These are phyloP conservation scores for Cyclospora cayetanensis DNA, from an alignment of 169 alveolate genomes.

Conservation along the genomic window DNA sequence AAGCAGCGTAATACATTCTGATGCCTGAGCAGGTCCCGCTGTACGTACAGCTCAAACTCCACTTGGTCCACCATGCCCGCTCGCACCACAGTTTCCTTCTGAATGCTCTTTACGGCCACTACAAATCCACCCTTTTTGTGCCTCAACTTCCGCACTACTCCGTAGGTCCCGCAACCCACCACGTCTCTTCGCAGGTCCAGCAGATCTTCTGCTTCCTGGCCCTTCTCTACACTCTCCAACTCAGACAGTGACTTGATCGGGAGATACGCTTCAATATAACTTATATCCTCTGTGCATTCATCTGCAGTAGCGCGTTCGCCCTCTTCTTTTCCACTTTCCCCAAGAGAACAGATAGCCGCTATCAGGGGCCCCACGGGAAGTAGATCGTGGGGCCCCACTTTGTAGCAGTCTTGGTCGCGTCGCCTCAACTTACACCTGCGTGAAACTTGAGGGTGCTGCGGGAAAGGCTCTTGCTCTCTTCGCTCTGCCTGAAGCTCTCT, in stretches of 20 bases:
- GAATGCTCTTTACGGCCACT: conserved; percentile 90
- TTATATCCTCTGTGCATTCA: conserved; percentile 21
- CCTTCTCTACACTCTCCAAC: conserved; percentile 35
- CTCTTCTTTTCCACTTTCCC: background rate
- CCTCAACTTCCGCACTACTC: conserved; percentile 89
- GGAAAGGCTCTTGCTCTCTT: too few species aligned
- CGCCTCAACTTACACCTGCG: too few species aligned
- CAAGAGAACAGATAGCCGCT: background rate
- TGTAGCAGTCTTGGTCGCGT: background rate
- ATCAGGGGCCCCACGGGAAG: conserved; percentile 61
- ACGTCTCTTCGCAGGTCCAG: conserved; percentile 31
- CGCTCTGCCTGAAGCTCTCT: too few species aligned
- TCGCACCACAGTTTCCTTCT: conserved; percentile 85
- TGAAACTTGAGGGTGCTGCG: too few species aligned
- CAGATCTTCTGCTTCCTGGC: conserved; percentile 35
- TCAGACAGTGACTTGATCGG: conserved; percentile 50
- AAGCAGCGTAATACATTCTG: conserved; percentile 87
- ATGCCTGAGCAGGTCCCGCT: conserved; percentile 88
- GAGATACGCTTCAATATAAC: conserved; percentile 43
- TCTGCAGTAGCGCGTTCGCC: background rate
- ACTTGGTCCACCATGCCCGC: conserved; percentile 83
- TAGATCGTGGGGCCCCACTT: conserved; percentile 35
- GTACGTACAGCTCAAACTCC: conserved; percentile 88
- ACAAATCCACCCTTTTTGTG: conserved; percentile 83
- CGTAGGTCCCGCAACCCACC: conserved; percentile 93